Base-by-base conservation (phyloP, 306 rosid species). In the Sphenostylis stenocarpa region DNA sequence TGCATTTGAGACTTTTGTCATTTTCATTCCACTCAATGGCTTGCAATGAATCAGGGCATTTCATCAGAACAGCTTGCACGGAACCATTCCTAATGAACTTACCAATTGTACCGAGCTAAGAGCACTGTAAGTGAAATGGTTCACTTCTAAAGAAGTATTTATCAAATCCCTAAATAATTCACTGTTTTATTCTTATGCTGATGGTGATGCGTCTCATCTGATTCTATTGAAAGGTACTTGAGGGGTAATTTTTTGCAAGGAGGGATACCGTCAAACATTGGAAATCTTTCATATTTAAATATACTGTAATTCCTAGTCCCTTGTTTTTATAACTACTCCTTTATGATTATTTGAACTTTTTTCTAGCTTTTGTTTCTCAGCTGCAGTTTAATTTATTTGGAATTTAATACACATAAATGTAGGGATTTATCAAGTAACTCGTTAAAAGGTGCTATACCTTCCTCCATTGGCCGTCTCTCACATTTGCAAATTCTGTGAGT, bases 231-330 rank as follows among this genome's bases (percentile, higher is more conserved):
- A 84, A 96, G 99, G 87, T 96, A 96, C 84, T 76, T 96, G 91
- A 88, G 99, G 82, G 98, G 87, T 76, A 96, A 96, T 77, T 93
- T 87, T 87, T 89, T 96, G 28, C 91, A 93, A 86, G 98, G 98
- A 33, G 98, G 98, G 64, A 87, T 96, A 60, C 99, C 99, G 31
- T 69, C 98, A 29, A 82, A 79, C 79, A 86, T 96, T 76, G 99
- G 99, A 81, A 96, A 92, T 72, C 97, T 96, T 76, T 85, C 99
- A 64, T 84, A 57, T 79, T 91, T 96, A 33, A 93, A 91, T 80
- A 93, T 96, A 73, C 19, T 96, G 99, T 96, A 82, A 92, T 96
- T 72, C 48, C 64, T 12, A 7, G 26, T 52, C 24, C 21, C 67
- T 53, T 29, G 41, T 38, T 76, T 60, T 45, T 68, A 19, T 62